Percentiles rank a stretch among this genome's conserved stretches.
These are phyloP conservation scores for Podila horticola DNA, from an alignment of 192 early-diverging fungal species.

Conservation along the genomic window DNA sequence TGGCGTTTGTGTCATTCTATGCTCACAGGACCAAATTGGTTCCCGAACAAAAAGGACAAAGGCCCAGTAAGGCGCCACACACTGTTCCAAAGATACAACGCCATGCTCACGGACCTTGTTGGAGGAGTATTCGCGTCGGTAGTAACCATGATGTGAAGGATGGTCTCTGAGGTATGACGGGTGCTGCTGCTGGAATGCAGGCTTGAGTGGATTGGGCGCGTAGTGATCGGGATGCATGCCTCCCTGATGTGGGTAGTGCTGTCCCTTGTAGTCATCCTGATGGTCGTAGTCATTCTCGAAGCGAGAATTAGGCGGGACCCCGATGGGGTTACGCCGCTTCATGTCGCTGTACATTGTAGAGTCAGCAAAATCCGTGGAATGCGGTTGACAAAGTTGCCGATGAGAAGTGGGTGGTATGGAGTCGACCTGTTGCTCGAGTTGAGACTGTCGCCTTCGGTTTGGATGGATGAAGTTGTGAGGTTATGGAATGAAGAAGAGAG, in stretches of 20 bases:
- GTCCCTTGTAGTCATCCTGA: slow-evolving; percentile 8
- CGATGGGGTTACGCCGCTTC: slow-evolving; percentile 40
- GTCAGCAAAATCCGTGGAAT: background rate
- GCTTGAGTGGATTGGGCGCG: slow-evolving; percentile 37
- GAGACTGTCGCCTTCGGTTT: too few species aligned
- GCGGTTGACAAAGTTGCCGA: too few species aligned
- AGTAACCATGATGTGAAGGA: slow-evolving; percentile 18
- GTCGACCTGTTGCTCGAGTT: too few species aligned
- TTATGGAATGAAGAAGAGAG: too few species aligned
- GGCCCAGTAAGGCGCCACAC: background rate
- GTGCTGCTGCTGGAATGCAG: slow-evolving; percentile 47
- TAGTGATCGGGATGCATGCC: slow-evolving; percentile 25
- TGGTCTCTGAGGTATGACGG: slow-evolving; percentile 23
- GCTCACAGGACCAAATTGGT: background rate
- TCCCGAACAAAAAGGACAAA: background rate
- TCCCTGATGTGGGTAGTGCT: background rate
- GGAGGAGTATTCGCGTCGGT: slow-evolving; percentile 49
- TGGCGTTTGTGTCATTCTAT: too few species aligned
- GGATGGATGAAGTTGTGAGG: too few species aligned
- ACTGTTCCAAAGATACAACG: too few species aligned
- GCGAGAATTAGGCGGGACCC: background rate
- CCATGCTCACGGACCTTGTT: slow-evolving; percentile 51
- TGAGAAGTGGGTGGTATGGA: too few species aligned
- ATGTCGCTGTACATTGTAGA: slow-evolving; percentile 20
- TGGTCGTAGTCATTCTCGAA: background rate